phyloP scores from a whole-genome alignment of 2,329 filamentous ascomycete species.

The Volutella citrinella region DNA sequence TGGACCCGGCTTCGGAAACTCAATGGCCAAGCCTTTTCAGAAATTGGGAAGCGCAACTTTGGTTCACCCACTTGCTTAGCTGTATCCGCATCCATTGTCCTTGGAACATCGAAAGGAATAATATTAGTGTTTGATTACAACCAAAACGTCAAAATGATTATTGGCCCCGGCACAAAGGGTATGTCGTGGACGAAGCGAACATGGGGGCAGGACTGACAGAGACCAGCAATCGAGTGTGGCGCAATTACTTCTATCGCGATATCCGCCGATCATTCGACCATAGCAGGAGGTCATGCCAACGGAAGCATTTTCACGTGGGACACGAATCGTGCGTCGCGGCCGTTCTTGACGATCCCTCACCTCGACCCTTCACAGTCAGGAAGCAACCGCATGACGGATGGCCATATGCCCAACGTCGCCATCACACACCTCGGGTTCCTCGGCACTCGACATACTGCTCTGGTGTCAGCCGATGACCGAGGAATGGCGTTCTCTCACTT shows the following conservation, averaged over 20 bases:
- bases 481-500: slow-evolving; percentile 99
- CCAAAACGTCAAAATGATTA: slow-evolving; percentile 89
- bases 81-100: slow-evolving; percentile 81
- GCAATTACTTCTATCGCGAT: slow-evolving; percentile 83
- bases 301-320: slow-evolving; percentile 98
- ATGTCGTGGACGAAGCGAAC: slow-evolving; percentile 21
- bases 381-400: slow-evolving; percentile 68
- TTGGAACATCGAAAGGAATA: slow-evolving; percentile 92
- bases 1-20: slow-evolving; percentile 95
- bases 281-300: slow-evolving; percentile 85
- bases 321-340: slow-evolving; percentile 73
- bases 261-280: slow-evolving; percentile 88
- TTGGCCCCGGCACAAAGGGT: slow-evolving; percentile 91
- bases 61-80: slow-evolving; percentile 86
- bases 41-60: slow-evolving; percentile 88
- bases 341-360: slow-evolving; percentile 84
- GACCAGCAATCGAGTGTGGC: slow-evolving; percentile 80
- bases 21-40: slow-evolving; percentile 85
- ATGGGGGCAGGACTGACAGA: slow-evolving; percentile 26
- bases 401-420: slow-evolving; percentile 73
- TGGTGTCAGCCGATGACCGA: slow-evolving; percentile 90
- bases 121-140: slow-evolving; percentile 97
- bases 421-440: slow-evolving; percentile 93
- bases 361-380: slow-evolving; percentile 64
- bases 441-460: slow-evolving; percentile 86